Conservation (phyloP, 768 basidiomycete species). For the Tricholoma flavovirens region DNA sequence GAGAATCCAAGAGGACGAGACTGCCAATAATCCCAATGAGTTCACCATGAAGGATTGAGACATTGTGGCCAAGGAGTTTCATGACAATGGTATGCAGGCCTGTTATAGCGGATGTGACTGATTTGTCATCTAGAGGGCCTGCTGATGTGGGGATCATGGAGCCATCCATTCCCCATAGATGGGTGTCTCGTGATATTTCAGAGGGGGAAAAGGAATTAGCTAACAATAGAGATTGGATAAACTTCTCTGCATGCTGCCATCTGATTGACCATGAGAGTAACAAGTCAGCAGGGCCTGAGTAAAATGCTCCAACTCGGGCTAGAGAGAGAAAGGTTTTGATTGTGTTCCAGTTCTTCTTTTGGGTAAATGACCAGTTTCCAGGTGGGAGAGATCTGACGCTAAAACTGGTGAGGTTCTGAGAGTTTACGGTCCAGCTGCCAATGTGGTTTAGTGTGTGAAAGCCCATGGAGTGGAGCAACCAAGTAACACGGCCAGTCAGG, state of each 20-base stretch:
- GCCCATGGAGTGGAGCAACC: no score
- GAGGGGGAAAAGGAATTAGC: neutral
- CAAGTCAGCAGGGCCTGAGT: neutral
- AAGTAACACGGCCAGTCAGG: no score
- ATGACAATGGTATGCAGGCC: constrained; percentile 13
- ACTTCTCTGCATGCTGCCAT: neutral
- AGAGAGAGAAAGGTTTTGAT: neutral
- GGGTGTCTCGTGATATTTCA: neutral
- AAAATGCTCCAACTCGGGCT: neutral
- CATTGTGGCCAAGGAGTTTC: constrained; percentile 12
- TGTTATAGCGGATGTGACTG: constrained; percentile 10
- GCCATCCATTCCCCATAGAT: constrained; percentile 19
- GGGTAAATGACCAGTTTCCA: neutral
- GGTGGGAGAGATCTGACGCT: no score
- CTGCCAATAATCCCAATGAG: constrained; percentile 6
- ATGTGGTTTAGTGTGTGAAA: no score
- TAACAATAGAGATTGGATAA: neutral
- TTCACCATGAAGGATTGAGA: constrained; percentile 19
- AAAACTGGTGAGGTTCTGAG: no score
- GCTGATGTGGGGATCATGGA: constrained; percentile 20
- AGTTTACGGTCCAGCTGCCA: no score
- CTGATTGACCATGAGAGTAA: neutral
- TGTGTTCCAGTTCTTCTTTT: neutral
- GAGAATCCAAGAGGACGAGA: no score
- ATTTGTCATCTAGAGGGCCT: constrained; percentile 13